Base-by-base conservation (phyloP, 306 rosid species). In the Prunus salicina region DNA sequence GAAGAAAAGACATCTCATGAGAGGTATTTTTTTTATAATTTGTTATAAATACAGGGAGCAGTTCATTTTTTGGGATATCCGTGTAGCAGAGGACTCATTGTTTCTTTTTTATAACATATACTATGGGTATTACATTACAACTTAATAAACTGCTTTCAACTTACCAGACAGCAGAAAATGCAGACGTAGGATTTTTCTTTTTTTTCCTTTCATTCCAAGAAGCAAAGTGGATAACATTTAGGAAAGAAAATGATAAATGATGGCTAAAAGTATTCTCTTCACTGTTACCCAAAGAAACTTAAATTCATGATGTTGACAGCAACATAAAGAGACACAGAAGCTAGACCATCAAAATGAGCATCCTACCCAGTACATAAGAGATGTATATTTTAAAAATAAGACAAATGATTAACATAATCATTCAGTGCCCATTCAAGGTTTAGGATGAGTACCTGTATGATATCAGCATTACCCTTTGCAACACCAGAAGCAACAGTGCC, bases 401-500 rank as follows among this genome's bases (percentile, higher is more conserved):
- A 49, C 11, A 49, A 49, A 25, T 3, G 22, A 47, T 24, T 6
- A 69, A 51, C 14, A 71, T 8, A 52, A 18, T 52, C 62, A 56
- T 56, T 22, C 28, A 24, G 64, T 60, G 34, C 64, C 64, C 12
- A 25, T 60, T 60, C 64, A 16, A 56, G 6, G 34, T 34, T 45
- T 16, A 61, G 18, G 53, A 61, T 64, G 76, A 50, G 73, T 79
- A 95, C 99, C 99, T 95, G 99, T 75, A 92, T 91, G 73, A 95
- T 50, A 86, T 95, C 99, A 71, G 99, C 99, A 86, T 95, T 92
- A 76, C 96, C 99, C 96, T 95, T 95, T 3, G 99, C 94, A 78
- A 95, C 99, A 78, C 97, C 97, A 76, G 99, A 95, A 84, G 99
- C 99, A 81, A 95, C 99, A 52, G 99, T 95, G 49, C 99, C 99